A percentile compares a stretch with the other conserved stretches of the same genome.
These are phyloP conservation scores for Talaromyces sp. DNA, from an alignment of 2,329 filamentous ascomycete genomes.

Conservation along the genomic window DNA sequence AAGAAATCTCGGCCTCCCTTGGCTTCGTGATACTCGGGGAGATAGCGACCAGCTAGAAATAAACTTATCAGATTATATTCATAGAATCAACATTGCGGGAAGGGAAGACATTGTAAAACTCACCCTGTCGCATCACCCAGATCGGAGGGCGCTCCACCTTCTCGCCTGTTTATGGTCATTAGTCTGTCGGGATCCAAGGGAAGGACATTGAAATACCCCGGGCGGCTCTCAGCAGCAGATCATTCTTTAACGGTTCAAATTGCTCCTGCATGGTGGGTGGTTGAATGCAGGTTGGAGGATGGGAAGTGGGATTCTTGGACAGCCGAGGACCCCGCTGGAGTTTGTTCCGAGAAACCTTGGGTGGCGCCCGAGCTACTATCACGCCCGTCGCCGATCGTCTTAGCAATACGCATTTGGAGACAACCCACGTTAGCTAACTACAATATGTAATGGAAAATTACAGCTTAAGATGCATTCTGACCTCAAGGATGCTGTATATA, in stretches of 20 bases:
- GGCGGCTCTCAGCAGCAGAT: constrained; percentile 85
- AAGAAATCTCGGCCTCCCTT: constrained; percentile 94
- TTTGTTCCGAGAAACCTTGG: constrained; percentile 12
- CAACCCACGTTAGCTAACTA: no score
- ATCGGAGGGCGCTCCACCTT: constrained; percentile 89
- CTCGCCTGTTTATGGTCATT: constrained; percentile 63
- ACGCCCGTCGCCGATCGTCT: no score
- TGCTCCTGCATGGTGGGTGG: constrained; percentile 62
- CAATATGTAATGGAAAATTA: no score
- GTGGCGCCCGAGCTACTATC: neutral
- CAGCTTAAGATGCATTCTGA: no score
- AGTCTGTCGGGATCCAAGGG: constrained; percentile 3
- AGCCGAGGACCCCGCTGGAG: constrained; percentile 13
- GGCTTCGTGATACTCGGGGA: constrained; percentile 95
- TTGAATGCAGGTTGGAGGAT: constrained; percentile 27
- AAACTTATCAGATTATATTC: constrained; percentile 9
- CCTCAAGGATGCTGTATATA: neutral
- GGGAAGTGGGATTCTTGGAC: constrained; percentile 26
- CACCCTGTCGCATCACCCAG: constrained; percentile 99
- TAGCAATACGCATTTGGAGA: no score
- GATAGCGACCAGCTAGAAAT: constrained; percentile 81
- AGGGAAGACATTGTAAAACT: constrained; percentile 24
- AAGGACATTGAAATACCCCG: constrained; percentile 61
- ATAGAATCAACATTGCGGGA: neutral
- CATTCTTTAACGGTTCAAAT: constrained; percentile 88